Percentiles rank a stretch among this genome's conserved stretches.
These are phyloP conservation scores for Coelastrella sp. DNA, from an alignment of 139 green algal genomes.

Conservation along the genomic window DNA sequence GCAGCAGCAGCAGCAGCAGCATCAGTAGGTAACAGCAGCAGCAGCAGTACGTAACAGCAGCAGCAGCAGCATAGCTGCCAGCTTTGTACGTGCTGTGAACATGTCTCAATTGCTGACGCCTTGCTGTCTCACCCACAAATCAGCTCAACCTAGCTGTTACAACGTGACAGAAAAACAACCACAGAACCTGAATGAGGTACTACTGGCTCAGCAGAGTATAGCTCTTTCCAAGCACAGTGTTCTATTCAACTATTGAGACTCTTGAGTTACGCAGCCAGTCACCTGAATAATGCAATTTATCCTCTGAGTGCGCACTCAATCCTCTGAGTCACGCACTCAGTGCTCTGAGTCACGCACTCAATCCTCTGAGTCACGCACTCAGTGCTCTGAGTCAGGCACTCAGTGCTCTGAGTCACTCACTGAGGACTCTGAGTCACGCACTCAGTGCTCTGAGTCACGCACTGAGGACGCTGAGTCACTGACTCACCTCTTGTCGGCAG, in stretches of 20 bases:
- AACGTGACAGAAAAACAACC: background rate
- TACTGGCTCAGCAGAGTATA: background rate
- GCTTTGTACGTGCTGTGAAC: background rate
- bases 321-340: background rate
- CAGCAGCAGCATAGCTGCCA: background rate
- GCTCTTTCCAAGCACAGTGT: background rate
- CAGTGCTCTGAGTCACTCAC: background rate
- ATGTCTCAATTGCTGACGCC: too few species aligned
- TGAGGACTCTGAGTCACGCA: background rate
- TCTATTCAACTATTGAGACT: background rate
- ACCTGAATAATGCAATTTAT: background rate
- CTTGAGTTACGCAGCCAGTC: background rate
- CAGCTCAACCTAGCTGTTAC: too few species aligned
- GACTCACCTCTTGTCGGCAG: constrained; percentile 11
- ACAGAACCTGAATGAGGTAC: background rate
- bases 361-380: background rate
- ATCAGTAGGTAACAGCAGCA: background rate
- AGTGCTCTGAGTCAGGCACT: background rate
- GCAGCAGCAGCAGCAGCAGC: background rate
- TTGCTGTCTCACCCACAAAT: too few species aligned
- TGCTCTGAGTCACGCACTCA: background rate
- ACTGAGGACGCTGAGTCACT: too few species aligned
- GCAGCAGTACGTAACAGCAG: background rate
- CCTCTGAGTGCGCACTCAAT: background rate
- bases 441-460: background rate